Evolutionary conservation across 495 filamentous ascomycete species (phyloP), one percentile per base, ranked within the genome.

Genomic region (Cercophora samala): DNA sequence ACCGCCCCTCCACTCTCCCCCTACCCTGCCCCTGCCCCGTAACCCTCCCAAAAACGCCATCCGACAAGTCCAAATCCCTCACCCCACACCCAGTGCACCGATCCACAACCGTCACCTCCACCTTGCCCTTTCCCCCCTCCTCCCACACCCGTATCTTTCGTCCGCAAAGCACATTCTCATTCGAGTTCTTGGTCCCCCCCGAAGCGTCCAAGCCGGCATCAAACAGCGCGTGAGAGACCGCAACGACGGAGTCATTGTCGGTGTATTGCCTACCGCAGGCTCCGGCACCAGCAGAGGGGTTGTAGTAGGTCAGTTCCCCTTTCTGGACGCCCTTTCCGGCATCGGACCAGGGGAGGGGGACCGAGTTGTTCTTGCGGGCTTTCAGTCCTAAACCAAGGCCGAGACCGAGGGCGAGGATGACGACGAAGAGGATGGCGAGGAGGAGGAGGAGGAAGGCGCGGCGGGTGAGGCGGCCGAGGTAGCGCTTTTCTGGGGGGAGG

Each of bases 91-190:
- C 89, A 17, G 72, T 82, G 78, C 92, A 94, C 37, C 91, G 79
- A 80, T 95, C 92, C 17, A 92, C 90, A 0, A 96, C 87, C 53
- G 75, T 87, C 4, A 93, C 85, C 73, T 90, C 88, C 0, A 91
- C 86, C 15, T 72, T 70, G 37, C 71, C 75, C 6, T 70, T 68
- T 23, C 73, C 73, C n/a, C 80, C 82, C 24, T 82, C 77, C 26
- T 87, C 74, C 55, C 75, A 77, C 5, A 90, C 79, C 60, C 88
- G 76, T 5, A 96, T 79, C 72, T 80, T 86, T 72, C 80, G 75
- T 3, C 89, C 89, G 68, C 92, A 95, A 0, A 93, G 73, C 13
- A 87, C 88, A 70, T 93, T 93, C 3, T 73, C 67, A 72, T 92
- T 93, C 4, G 89, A 87, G 77, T 93, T 68, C n/a, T 17, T 21